Evolutionary conservation across 2,329 filamentous ascomycete species (phyloP).

Genomic region (Fusarium scirpi): DNA sequence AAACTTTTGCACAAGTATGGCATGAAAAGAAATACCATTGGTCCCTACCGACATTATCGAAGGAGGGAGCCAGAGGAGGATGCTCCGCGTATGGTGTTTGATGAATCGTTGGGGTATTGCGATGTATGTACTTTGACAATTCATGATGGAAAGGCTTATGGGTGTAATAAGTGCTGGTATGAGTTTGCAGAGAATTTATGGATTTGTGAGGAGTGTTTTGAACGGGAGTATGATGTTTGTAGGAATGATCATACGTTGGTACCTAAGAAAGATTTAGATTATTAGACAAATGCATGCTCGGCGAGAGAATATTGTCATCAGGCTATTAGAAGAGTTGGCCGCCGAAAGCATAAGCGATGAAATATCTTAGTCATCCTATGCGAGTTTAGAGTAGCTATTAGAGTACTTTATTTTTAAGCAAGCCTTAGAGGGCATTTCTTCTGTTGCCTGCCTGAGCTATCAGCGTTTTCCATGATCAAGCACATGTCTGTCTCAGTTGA

Average conservation of each 20-base stretch:
- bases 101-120: accelerated
- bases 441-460: no score
- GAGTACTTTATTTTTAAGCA: no score
- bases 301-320: no score
- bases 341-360: no score
- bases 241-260: neutral
- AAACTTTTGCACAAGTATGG: neutral
- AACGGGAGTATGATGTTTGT: neutral
- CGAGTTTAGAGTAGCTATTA: no score
- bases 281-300: neutral
- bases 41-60: accelerated
- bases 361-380: no score
- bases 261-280: neutral
- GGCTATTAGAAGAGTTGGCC: no score
- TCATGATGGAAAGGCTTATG: accelerated
- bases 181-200: accelerated
- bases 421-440: no score
- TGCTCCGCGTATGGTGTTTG: accelerated
- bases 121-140: neutral
- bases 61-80: accelerated
- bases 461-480: no score
- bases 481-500: neutral
- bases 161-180: accelerated
- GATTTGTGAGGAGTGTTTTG: neutral
- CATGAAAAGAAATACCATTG: no score